Evolutionary conservation across 768 basidiomycete species (phyloP).

Genomic region (Phylloporus arenicola): DNA sequence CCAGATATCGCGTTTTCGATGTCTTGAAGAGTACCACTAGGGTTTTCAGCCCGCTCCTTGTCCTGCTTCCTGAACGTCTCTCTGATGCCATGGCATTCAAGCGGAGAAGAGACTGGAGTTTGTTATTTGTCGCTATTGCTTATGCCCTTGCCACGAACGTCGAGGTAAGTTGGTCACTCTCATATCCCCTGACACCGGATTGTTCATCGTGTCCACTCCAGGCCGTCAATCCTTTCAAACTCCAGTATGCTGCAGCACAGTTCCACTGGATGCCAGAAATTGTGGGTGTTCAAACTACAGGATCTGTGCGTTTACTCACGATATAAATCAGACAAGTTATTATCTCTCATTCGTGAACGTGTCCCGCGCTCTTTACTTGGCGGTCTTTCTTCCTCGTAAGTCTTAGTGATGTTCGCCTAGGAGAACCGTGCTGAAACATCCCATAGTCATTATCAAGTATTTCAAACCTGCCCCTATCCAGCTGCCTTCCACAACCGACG

Average conservation of each 20-base stretch:
- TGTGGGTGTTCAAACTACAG: constrained; percentile 33
- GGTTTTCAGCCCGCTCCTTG: constrained; percentile 67
- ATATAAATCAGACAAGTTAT: constrained; percentile 56
- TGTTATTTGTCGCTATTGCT: constrained; percentile 50
- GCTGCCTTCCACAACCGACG: constrained; percentile 11
- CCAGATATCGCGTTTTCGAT: not conserved
- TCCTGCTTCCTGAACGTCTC: constrained; percentile 48
- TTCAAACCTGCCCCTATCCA: constrained; percentile 39
- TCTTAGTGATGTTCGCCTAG: not conserved
- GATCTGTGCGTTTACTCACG: not conserved
- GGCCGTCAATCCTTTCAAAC: constrained; percentile 53
- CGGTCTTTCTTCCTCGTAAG: constrained; percentile 58
- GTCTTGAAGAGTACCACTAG: constrained; percentile 43
- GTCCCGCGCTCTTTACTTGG: constrained; percentile 50
- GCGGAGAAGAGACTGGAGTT: constrained; percentile 54
- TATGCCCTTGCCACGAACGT: constrained; percentile 44
- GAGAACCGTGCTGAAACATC: not conserved
- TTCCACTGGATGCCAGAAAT: constrained; percentile 67
- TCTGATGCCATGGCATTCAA: constrained; percentile 36
- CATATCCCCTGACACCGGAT: not conserved
- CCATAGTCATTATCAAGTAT: constrained; percentile 48
- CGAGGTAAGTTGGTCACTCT: constrained; percentile 36
- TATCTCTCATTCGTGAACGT: constrained; percentile 54
- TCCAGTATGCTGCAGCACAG: constrained; percentile 57
- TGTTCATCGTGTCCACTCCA: constrained; percentile 21